Percentiles rank a stretch among this genome's conserved stretches.
These are phyloP conservation scores for Nidularia pulvinata DNA, from an alignment of 768 basidiomycete genomes.

Conservation along the genomic window DNA sequence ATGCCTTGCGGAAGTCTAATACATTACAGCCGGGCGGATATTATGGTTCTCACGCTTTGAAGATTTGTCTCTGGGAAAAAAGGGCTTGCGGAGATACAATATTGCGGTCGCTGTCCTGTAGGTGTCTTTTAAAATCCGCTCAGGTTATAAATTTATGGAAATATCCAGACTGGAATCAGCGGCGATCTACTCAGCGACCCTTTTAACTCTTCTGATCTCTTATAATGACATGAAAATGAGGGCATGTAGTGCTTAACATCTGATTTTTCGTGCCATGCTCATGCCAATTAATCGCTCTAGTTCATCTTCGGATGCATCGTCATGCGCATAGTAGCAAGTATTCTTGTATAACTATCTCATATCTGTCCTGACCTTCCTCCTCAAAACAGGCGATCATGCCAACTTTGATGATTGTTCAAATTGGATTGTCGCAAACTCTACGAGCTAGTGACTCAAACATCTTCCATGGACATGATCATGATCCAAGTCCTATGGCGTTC, in stretches of 20 bases:
- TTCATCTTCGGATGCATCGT: conserved; percentile 8
- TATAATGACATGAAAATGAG: neutral
- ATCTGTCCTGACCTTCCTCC: neutral
- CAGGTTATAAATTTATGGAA: neutral
- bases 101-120: conserved; percentile 11
- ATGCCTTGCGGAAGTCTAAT: neutral
- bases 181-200: neutral
- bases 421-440: conserved; percentile 10
- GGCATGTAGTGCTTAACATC: neutral
- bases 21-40: conserved; percentile 10
- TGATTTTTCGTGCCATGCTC: too few species aligned
- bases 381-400: conserved; percentile 18
- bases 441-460: too few species aligned
- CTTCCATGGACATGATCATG: too few species aligned
- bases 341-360: neutral
- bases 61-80: conserved; percentile 1
- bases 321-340: conserved; percentile 22
- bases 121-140: neutral
- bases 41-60: conserved; percentile 13
- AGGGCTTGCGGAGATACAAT: conserved; percentile 5
- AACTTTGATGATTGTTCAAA: conserved; percentile 20
- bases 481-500: too few species aligned
- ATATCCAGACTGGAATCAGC: neutral
- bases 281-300: conserved; percentile 2
- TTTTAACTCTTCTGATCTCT: neutral